Base-by-base conservation (phyloP, 2,329 filamentous ascomycete genomes). In the Ophiostoma himal-ulmi region DNA sequence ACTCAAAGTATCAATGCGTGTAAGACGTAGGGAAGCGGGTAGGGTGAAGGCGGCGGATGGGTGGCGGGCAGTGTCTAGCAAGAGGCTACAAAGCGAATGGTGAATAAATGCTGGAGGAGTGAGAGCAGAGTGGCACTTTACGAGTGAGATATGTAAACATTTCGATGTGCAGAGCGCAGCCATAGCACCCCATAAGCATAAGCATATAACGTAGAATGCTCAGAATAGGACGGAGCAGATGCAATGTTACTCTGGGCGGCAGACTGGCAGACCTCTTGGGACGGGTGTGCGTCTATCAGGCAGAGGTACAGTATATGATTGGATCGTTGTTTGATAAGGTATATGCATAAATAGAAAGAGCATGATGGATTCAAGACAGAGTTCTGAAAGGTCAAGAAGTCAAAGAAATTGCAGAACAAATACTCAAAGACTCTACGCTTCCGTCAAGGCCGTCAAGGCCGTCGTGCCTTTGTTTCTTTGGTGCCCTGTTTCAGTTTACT, bases 221-320 rank as follows among this genome's bases (percentile, higher is more conserved):
- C 48, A n/a, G n/a, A n/a, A 10, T 10, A 54, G 20, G 8, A 22
- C n/a, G 20, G 48, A n/a, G 20, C 22, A 44, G 22, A 57, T 57
- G 52, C 52, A 57, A 57, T 57, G 52, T 7, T 26, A 57, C 52
- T 26, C 52, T 57, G 52, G 52, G 52, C n/a, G n/a, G 52, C 52
- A 57, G 52, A 57, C 52, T 26, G 2, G 14, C 8, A 48, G 52
- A 5, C 17, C 44, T n/a, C 44, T 57, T 8, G 52, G 52, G 52
- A 57, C 52, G 52, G 52, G 52, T 22, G 52, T 57, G n/a, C 26
- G 22, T 57, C n/a, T 57, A 57, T 22, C 52, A 57, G 22, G 44
- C 17, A 48, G 17, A 48, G 44, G 44, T 7, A n/a, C 41, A 7
- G n/a, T 48, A 6, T 20, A 48, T 48, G 44, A 48, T 48, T 48